Evolutionary conservation across 1,139 yeast genomes (phyloP), one percentile per base, ranked within the genome.

Genomic region (Trichomonascaceae sp.): DNA sequence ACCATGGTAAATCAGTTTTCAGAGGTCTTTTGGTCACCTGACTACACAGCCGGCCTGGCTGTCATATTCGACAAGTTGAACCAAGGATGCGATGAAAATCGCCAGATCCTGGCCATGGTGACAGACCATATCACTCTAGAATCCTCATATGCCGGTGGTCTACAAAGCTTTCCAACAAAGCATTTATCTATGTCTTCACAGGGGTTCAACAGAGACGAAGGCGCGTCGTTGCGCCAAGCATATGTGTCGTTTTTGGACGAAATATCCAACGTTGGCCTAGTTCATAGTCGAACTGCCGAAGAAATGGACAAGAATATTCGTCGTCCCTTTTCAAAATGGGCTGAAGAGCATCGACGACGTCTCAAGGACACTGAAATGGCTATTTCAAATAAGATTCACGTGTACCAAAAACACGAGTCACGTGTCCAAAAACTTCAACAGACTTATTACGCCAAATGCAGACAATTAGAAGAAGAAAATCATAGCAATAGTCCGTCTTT

Each of bases 321-420:
- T 51, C 77, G 77, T 12, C 96, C 96, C 0, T 85, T 89, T 63
- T 70, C 80, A 18, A 78, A 78, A 60, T 88, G 95, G 91, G 77
- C 89, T 54, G 72, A 72, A 39, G 88, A 83, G 53, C 96, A 89
- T 67, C 79, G 77, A 56, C 78, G 78, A 60, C 72, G 95, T 49
- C 77, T 89, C 2, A 79, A 75, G 43, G 81, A 78, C 59, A 80
- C 87, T 10, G 83, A 84, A 57, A 73, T 75, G 51, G 71, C 74
- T 13, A 71, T 86, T 47, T 65, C 68, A 36, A 76, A 71, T 15
- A 79, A 78, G 57, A 74, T 80, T 53, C 77, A 77, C 55, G 75
- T 69, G 38, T 85, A 81, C 66, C 77, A 79, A 52, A 69, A 64
- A 52, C 71, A 74, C 51, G 73, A 72, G 55, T 63, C 63, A n/a